Evolutionary conservation across 2,329 filamentous ascomycete species (phyloP), one percentile per base, ranked within the genome.

Genomic region (Venturia effusa): DNA sequence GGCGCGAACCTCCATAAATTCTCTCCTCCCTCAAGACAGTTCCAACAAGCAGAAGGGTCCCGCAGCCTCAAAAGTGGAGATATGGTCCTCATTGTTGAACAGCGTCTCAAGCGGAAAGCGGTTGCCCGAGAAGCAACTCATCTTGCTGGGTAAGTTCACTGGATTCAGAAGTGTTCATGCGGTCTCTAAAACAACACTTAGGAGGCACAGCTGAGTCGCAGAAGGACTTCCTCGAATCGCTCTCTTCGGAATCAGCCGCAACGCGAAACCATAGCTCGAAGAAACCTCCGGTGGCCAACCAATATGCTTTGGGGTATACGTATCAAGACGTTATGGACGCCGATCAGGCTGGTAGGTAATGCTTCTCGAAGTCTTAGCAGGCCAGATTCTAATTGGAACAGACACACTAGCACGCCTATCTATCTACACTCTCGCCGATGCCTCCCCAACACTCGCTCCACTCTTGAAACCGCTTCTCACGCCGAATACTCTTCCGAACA

Each of bases 21-120:
- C 61, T 1, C 51, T 64, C 37, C 62, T 60, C 57, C 39, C 62
- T 57, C 62, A 43, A 27, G 61, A 63, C 48, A 40, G 32, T 19
- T 4, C 19, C 30, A 73, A 75, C 61, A 74, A 69, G 17, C 69
- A 75, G 15, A 71, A 77, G 41, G 82, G 80, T 75, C 87, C 89
- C 70, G 87, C 88, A 74, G 78, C 78, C 55, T 77, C 79, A 67
- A 92, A 90, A 78, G 90, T 90, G 77, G 90, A 96, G 73, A 87
- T 97, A 76, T 97, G 93, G 93, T 92, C 89, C 66, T 92, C 90
- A 55, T 90, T 97, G 88, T 82, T 97, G 69, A 90, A 95, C 75
- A 88, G 85, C 62, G 92, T 94, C 69, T 91, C 92, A 70, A 96
- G 89, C 76, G 91, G 90, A 68, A 95, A 94, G 80, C 84, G 89